phyloP scores from a whole-genome alignment of 129 eudicot species.

The Ambrosia artemisiifolia region DNA sequence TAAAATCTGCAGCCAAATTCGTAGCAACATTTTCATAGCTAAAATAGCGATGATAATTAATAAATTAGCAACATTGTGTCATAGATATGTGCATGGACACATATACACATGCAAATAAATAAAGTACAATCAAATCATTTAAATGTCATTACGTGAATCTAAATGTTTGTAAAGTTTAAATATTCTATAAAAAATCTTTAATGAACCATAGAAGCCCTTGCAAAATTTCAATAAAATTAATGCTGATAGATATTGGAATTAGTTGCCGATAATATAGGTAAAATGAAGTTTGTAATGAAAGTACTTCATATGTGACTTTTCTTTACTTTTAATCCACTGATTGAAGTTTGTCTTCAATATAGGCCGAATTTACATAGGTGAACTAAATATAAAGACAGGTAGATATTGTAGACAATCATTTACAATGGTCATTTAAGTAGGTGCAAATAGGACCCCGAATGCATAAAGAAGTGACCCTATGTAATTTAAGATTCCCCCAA shows the following conservation, averaged over 20 bases:
- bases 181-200: too few relatives aligned
- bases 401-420: conserved; percentile 21
- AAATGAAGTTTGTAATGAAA: neutral
- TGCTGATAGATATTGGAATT: neutral
- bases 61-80: too few relatives aligned
- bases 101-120: too few relatives aligned
- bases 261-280: neutral
- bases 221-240: too few relatives aligned
- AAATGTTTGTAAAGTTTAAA: too few relatives aligned
- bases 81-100: too few relatives aligned
- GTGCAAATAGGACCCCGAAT: conserved; percentile 21
- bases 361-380: conserved; percentile 17
- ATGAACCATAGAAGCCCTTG: too few relatives aligned
- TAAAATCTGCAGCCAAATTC: too few relatives aligned
- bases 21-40: too few relatives aligned
- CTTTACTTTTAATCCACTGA: neutral
- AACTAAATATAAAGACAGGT: conserved; percentile 16
- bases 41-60: too few relatives aligned
- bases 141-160: too few relatives aligned
- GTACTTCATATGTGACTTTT: neutral
- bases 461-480: conserved; percentile 21
- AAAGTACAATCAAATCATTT: too few relatives aligned
- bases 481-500: conserved; percentile 3
- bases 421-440: conserved; percentile 22
- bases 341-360: conserved; percentile 7